A percentile compares a stretch with the other conserved stretches of the same genome.
phyloP scores from a whole-genome alignment of 1,284 basidiomycete species.

The Ustilago trichophora region DNA sequence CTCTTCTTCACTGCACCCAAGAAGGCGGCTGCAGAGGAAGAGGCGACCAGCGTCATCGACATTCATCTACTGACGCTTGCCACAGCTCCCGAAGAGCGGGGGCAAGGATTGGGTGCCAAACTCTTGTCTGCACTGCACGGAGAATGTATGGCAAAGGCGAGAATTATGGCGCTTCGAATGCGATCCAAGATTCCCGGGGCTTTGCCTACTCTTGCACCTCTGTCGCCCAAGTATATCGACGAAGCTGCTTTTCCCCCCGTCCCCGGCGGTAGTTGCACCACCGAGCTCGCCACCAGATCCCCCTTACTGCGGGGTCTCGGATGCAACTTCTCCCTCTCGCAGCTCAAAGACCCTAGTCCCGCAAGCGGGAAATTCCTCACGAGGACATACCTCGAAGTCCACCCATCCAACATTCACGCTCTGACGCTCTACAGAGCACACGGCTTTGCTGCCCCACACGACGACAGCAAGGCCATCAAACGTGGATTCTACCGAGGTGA shows the following conservation, averaged over 20 bases:
- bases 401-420: slow-evolving; percentile 50
- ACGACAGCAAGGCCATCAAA: slow-evolving; percentile 22
- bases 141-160: slow-evolving; percentile 33
- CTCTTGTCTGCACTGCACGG: slow-evolving; percentile 44
- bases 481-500: slow-evolving; percentile 54
- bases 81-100: slow-evolving; percentile 47
- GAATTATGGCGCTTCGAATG: slow-evolving; percentile 20
- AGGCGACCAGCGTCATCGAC: slow-evolving; percentile 23
- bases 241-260: not conserved
- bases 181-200: not conserved
- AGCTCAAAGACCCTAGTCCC: not conserved
- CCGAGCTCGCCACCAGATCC: not conserved
- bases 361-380: slow-evolving; percentile 6
- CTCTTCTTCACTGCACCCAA: slow-evolving; percentile 5
- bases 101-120: slow-evolving; percentile 53
- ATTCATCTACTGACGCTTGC: slow-evolving; percentile 55
- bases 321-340: not conserved
- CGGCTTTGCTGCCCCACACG: slow-evolving; percentile 30
- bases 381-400: slow-evolving; percentile 48
- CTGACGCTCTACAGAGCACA: slow-evolving; percentile 39
- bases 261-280: not conserved
- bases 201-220: slow-evolving; percentile 3
- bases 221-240: slow-evolving; percentile 27
- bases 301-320: slow-evolving; percentile 1
- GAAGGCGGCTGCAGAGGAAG: slow-evolving; percentile 4